Base-by-base conservation (phyloP, 2,329 filamentous ascomycete species). In the Clarireedia monteithiana region DNA sequence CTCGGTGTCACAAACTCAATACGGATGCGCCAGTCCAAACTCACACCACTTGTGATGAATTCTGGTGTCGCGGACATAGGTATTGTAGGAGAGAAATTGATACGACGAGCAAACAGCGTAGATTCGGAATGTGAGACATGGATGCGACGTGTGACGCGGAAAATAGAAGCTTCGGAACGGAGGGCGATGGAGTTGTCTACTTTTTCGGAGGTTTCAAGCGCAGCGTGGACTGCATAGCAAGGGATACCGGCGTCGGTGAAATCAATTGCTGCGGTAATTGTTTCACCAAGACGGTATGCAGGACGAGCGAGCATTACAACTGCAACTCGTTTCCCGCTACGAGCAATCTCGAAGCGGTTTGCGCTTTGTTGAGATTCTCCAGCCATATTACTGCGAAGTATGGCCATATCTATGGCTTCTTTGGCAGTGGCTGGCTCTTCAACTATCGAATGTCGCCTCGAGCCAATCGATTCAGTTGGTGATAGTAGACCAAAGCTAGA, bases 281-380 rank as follows among this genome's bases (percentile, higher is more conserved):
- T 85, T 71, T 99, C 94, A 57, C 94, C 94, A 1, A 99, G 77
- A 46, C 91, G 82, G 73, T 95, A 96, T 0, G 91, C 85, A 0
- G 94, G 90, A 9, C 94, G 84, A 5, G 91, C 88, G 34, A 99
- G 80, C 72, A 91, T 91, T 55, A 99, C 83, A 5, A 95, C 89
- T 2, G 89, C 92, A 12, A 99, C 91, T n/a, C 85, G 85, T 55
- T 85, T 85, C n/a, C 91, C 91, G 66, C 91, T 91, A 14, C 92
- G 87, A 12, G 92, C 86, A 68, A 99, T 97, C 68, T 96, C 91
- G 69, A 97, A 99, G 40, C 91, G 85, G 66, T 96, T 96, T n/a
- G 86, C 82, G 67, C 88, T 91, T 64, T 90, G 86, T 38, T 85
- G 84, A n/a, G 82, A 80, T 46, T 82, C 78, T 2, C 77, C 76